phyloP scores from a whole-genome alignment of 345 rosid genomes.

The Laguncularia racemosa region DNA sequence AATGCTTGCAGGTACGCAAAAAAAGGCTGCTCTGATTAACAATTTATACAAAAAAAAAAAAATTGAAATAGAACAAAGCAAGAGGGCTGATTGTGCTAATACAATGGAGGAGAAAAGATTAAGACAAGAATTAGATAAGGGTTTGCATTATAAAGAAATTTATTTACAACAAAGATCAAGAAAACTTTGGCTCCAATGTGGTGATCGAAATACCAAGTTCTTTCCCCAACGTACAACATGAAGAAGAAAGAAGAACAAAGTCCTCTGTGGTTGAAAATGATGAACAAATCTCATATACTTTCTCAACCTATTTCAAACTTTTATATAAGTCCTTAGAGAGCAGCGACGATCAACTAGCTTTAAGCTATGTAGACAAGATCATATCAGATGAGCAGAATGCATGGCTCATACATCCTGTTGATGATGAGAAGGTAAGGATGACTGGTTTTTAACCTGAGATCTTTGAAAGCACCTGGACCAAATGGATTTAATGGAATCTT shows the following conservation, averaged over 20 bases:
- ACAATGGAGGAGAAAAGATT: neutral
- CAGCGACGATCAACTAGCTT: no score
- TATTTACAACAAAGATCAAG: neutral
- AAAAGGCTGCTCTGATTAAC: no score
- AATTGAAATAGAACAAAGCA: no score
- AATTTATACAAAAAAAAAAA: no score
- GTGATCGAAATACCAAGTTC: neutral
- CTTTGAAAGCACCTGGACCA: neutral
- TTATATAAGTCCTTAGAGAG: no score
- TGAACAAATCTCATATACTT: slow-evolving; percentile 5
- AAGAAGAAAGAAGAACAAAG: neutral
- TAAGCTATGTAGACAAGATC: no score
- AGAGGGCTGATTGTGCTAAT: no score
- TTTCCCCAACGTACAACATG: no score
- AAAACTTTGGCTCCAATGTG: neutral
- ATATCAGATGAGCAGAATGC: neutral
- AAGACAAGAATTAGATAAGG: no score
- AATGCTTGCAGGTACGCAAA: no score
- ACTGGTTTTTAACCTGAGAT: neutral
- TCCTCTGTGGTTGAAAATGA: slow-evolving; percentile 10
- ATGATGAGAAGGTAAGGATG: neutral
- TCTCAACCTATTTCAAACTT: no score
- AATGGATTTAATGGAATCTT: neutral
- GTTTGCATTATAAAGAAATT: no score
- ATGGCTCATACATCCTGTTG: slow-evolving; percentile 10